These are phyloP conservation scores for Barnettozyma pratensis DNA, from an alignment of 805 yeast species.

Conservation along the genomic window DNA sequence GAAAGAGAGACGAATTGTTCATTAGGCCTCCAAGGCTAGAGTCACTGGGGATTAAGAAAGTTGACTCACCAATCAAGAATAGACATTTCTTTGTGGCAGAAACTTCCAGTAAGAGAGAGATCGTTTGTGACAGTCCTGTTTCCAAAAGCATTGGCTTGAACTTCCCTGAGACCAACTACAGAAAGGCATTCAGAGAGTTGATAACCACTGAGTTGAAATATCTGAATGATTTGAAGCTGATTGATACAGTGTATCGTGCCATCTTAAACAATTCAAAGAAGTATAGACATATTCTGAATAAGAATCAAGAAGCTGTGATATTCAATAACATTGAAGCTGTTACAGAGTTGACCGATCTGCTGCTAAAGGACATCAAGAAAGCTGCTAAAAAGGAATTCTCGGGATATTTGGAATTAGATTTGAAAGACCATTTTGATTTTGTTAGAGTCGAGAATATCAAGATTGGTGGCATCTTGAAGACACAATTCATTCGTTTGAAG, in stretches of 20 bases:
- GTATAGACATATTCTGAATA: slow-evolving; percentile 27
- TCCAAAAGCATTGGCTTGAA: slow-evolving; percentile 2
- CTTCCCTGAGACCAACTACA: slow-evolving; percentile 14
- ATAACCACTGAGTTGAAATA: slow-evolving; percentile 32
- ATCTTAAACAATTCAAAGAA: slow-evolving; percentile 26
- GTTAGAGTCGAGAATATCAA: slow-evolving; percentile 16
- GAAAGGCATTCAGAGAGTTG: slow-evolving; percentile 24
- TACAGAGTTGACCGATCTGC: slow-evolving; percentile 30
- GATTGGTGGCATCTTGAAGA: slow-evolving; percentile 27
- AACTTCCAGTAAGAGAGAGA: neutral
- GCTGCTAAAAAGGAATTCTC: neutral
- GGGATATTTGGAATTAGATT: slow-evolving; percentile 5
- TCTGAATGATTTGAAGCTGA: slow-evolving; percentile 24
- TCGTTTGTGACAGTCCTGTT: slow-evolving; percentile 8
- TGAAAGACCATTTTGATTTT: slow-evolving; percentile 8
- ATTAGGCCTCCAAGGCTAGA: slow-evolving; percentile 22
- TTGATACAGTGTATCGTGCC: slow-evolving; percentile 30
- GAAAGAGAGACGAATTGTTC: slow-evolving; percentile 6
- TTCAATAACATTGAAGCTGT: slow-evolving; percentile 42
- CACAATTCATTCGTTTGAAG: slow-evolving; percentile 29
- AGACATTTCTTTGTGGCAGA: slow-evolving; percentile 17
- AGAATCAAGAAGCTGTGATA: slow-evolving; percentile 32
- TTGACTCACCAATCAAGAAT: slow-evolving; percentile 32
- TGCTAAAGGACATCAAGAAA: slow-evolving; percentile 20
- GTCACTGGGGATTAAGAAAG: slow-evolving; percentile 23